Evolutionary conservation across 306 rosid genomes (phyloP), one percentile per base, ranked within the genome.

Genomic region (Malus fusca): DNA sequence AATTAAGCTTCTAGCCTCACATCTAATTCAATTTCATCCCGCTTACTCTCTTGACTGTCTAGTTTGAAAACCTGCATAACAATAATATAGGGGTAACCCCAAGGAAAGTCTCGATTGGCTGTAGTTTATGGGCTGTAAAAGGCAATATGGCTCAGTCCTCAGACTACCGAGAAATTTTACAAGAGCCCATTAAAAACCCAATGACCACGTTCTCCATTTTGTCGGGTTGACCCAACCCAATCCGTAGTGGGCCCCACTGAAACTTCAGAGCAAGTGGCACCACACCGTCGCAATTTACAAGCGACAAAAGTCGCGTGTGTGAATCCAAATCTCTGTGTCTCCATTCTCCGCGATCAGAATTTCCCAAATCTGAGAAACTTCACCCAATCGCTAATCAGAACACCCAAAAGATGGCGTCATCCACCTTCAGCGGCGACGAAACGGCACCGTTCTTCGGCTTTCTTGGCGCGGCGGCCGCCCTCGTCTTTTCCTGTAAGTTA

Each of bases 391-490:
- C 43, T 22, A 18, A 60, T 43, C 80, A 26, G 72, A 37, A 22
- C 3, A 26, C 37, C 37, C 0, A 35, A 58, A 30, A 63, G 68
- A 79, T 81, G 63, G 82, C 87, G 84, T 71, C 76, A 79, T 40
- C 88, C 15, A 84, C 68, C 11, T 88, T 91, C 92, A 83, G 87
- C 78, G 90, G 94, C 75, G 90, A 89, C 40, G 97, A 87, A 83
- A 89, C 94, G 30, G 88, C 97, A 15, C 90, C 92, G 0, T 84
- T 91, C 82, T 89, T 89, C 77, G 92, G 92, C 52, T 86, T 89
- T 84, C 87, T 85, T 11, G 88, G 93, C 17, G 93, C 90, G 40
- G 92, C 92, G 22, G 93, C 89, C 19, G 92, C 93, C 64, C 85
- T 91, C 0, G 85, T 87, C 22, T 89, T 87, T 85, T 88, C 90